A percentile compares a stretch with the other conserved stretches of the same genome.
These are phyloP conservation scores for Cladophialophora bantiana DNA, from an alignment of 2,329 filamentous ascomycete species.

Conservation along the genomic window DNA sequence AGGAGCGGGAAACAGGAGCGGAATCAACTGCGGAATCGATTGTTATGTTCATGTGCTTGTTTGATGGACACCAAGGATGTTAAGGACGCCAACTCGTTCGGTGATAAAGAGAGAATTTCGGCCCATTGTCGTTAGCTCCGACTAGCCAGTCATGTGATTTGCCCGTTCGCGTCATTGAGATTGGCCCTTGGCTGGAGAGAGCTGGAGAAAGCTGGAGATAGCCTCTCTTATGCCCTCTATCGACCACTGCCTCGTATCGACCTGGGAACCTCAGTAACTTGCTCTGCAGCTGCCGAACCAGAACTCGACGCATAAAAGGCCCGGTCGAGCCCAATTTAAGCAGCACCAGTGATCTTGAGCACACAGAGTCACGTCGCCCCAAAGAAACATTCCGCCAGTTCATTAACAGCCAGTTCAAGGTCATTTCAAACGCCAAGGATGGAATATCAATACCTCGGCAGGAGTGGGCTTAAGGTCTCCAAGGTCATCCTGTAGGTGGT, in stretches of 20 bases:
- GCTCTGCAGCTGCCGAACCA: not conserved
- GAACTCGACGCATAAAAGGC: not conserved
- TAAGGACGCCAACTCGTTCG: not conserved
- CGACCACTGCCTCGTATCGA: not conserved
- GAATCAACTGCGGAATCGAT: not conserved
- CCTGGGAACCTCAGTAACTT: no score
- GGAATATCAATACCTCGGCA: slow-evolving; percentile 51
- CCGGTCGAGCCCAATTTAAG: not conserved
- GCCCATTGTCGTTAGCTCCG: not conserved
- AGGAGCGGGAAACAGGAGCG: no score
- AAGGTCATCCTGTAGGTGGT: slow-evolving; percentile 36
- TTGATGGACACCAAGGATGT: not conserved
- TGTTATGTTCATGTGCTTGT: not conserved
- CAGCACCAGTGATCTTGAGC: not conserved
- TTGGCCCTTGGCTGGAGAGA: not conserved
- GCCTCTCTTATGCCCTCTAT: not conserved
- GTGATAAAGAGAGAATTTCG: not conserved
- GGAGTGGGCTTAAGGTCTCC: slow-evolving; percentile 41
- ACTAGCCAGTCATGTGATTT: not conserved
- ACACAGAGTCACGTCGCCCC: no score
- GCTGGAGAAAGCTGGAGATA: not conserved
- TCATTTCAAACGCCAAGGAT: slow-evolving; percentile 45
- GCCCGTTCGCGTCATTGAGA: not conserved
- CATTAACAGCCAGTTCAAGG: not conserved
- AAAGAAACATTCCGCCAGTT: no score